Conservation (phyloP, 192 early-diverging fungal genomes). For the Piromyces sp. region DNA sequence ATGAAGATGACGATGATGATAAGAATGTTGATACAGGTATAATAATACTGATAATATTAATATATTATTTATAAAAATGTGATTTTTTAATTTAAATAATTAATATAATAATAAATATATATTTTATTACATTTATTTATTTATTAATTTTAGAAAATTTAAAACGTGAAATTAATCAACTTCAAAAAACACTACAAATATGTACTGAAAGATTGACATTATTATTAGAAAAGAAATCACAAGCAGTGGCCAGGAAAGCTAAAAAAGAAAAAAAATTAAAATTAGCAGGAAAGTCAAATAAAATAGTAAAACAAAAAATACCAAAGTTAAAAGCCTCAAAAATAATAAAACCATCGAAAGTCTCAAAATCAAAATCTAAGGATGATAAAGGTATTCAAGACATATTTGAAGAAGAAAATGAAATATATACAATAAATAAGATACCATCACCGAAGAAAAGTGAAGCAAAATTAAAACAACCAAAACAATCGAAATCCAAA, state of each 20-base stretch:
- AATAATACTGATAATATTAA: too few species aligned
- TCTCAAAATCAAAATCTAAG: not conserved
- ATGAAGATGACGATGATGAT: constrained; percentile 6
- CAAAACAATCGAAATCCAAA: not conserved
- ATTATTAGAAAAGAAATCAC: not conserved
- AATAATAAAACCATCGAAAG: not conserved
- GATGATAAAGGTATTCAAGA: not conserved
- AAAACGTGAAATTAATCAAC: not conserved
- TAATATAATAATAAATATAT: too few species aligned
- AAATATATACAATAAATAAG: not conserved
- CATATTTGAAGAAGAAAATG: not conserved
- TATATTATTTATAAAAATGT: too few species aligned
- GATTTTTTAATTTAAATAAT: too few species aligned
- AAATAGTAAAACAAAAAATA: not conserved
- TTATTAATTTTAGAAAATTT: not conserved
- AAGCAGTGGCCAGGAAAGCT: not conserved
- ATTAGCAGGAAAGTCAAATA: not conserved
- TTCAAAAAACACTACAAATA: not conserved
- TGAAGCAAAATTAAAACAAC: not conserved
- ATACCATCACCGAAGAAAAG: not conserved
- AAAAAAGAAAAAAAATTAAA: not conserved
- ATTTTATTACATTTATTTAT: too few species aligned
- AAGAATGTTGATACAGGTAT: not conserved
- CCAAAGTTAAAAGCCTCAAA: not conserved
- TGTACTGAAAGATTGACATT: not conserved